A percentile compares a stretch with the other conserved stretches of the same genome.
Conservation (phyloP, 495 filamentous ascomycete species). For the Neurospora cerealis region DNA sequence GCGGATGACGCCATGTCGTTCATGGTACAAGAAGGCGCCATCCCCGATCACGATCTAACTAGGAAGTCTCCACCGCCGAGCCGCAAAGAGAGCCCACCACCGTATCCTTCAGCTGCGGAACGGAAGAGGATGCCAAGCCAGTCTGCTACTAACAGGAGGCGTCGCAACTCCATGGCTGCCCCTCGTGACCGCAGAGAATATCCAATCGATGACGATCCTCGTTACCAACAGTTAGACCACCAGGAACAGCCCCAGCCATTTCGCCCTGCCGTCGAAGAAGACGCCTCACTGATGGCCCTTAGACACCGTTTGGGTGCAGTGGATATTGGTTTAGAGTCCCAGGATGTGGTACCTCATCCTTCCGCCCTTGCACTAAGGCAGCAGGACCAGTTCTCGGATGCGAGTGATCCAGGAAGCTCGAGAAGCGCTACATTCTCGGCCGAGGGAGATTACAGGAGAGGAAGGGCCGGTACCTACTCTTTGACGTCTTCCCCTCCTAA, state of each 20-base stretch:
- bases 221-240: not conserved
- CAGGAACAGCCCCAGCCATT: not conserved
- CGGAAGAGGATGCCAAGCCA: constrained; percentile 13
- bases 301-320: not conserved
- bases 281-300: not conserved
- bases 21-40: constrained; percentile 16
- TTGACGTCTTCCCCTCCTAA: constrained; percentile 18
- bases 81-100: constrained; percentile 15
- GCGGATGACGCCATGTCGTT: constrained; percentile 16
- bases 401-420: constrained; percentile 14
- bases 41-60: not conserved
- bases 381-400: constrained; percentile 7
- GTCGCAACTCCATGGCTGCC: constrained; percentile 4
- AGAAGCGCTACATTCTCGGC: constrained; percentile 28
- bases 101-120: constrained; percentile 10
- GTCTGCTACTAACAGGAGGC: constrained; percentile 8
- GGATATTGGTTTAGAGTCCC: not conserved
- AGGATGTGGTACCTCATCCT: not conserved
- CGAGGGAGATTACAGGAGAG: constrained; percentile 10
- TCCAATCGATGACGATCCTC: constrained; percentile 10
- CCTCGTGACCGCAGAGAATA: constrained; percentile 15
- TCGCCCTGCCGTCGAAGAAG: not conserved
- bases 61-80: constrained; percentile 11
- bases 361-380: not conserved
- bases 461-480: constrained; percentile 20